Conservation (phyloP, 1,284 basidiomycete species). For the Papiliotrema flavescens region DNA sequence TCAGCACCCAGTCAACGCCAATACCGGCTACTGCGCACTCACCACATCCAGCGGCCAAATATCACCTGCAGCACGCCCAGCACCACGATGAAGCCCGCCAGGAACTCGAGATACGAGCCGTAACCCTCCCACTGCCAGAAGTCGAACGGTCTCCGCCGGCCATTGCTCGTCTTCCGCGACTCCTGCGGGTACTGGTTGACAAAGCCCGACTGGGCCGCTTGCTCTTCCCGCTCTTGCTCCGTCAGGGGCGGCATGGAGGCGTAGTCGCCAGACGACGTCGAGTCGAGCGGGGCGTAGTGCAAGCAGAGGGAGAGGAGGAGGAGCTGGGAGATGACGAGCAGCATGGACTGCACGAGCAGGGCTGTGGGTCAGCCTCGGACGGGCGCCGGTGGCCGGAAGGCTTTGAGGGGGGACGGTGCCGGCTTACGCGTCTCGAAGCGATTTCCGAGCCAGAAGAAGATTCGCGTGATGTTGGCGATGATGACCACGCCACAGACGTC, state of each 20-base stretch:
- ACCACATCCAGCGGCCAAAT: constrained; percentile 43
- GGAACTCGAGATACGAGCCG: constrained; percentile 52
- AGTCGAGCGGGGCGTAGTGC: constrained; percentile 39
- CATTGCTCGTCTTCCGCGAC: background rate
- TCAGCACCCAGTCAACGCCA: background rate
- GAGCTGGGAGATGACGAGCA: constrained; percentile 53
- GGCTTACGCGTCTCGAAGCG: constrained; percentile 50
- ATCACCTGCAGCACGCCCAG: constrained; percentile 42
- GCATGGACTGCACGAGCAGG: constrained; percentile 50
- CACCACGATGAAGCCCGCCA: constrained; percentile 48
- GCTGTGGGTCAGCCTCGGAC: constrained; percentile 24
- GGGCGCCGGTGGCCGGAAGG: no score
- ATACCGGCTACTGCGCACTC: constrained; percentile 4
- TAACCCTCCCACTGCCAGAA: constrained; percentile 52
- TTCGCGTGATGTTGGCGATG: constrained; percentile 49
- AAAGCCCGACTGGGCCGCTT: background rate
- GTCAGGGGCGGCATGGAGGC: constrained; percentile 27
- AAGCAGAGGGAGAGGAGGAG: constrained; percentile 53
- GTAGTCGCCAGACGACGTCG: constrained; percentile 7
- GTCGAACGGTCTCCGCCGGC: constrained; percentile 39
- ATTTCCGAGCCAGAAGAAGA: constrained; percentile 53
- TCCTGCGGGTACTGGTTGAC: background rate
- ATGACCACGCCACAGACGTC: constrained; percentile 46
- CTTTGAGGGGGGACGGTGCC: background rate
- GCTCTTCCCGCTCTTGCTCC: constrained; percentile 2